Evolutionary conservation across 495 filamentous ascomycete genomes (phyloP), one percentile per base, ranked within the genome.

Genomic region (Annulohypoxylon nitens): DNA sequence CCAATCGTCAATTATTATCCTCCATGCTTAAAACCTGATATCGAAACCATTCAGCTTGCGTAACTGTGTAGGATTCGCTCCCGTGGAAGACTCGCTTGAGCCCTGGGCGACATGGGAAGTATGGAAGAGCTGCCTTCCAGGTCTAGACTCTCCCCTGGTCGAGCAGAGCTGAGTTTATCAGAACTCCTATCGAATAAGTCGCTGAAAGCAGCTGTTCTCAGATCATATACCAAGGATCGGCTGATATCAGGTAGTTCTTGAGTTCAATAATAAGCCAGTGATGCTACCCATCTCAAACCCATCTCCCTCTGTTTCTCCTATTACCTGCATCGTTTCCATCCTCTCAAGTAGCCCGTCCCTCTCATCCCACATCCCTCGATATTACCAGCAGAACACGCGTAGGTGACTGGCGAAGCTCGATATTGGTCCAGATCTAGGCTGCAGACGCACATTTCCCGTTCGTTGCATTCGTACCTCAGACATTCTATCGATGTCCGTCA

Each of bases 81-180:
- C 16, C 20, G 2, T 37, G n/a, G n/a, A 37, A 36, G 30, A 57
- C n/a, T 33, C 50, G 53, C 53, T 37, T 57, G 18, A 26, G n/a
- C 53, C 53, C 53, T 37, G 53, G 53, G n/a, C 10, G 25, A 12
- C 50, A 33, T 33, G 50, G 51, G 51, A 26, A 20, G 18, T 18
- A 51, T 51, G 18, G 23, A 51, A 51, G 33, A 16, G n/a, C n/a
- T n/a, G 33, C 9, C 16, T 57, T 10, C 30, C 53, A 36, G n/a
- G 53, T 37, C 53, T 57, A 57, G 53, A 57, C 53, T 37, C 53
- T 36, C 18, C 33, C 30, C 53, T 10, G 33, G 30, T 57, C 53
- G 16, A 54, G 20, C n/a, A 37, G 5, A 57, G 33, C 26, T 14
- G 25, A 34, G 51, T 26, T 33, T 26, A 34, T 26, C 14, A 26